phyloP scores from a whole-genome alignment of 139 green algal genomes.

The Ettlia oleoabundans region DNA sequence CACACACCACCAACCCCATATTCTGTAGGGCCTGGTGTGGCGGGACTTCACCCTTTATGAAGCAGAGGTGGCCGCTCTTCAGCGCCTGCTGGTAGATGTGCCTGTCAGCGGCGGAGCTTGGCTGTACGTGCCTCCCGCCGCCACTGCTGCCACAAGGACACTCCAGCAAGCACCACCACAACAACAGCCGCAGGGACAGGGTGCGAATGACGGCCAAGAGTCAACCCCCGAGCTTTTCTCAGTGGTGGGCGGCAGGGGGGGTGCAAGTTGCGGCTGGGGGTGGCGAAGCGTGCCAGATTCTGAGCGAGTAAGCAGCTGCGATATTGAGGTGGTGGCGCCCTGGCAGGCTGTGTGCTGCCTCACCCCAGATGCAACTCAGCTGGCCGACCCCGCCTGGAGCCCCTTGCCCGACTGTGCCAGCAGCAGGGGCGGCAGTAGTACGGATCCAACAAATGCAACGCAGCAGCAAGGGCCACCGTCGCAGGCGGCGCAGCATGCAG shows the following conservation, averaged over 20 bases:
- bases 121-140: constrained; percentile 50
- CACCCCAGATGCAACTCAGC: constrained; percentile 77
- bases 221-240: too few relatives aligned
- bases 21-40: constrained; percentile 40
- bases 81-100: constrained; percentile 74
- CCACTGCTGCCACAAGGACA: neutral
- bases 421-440: neutral
- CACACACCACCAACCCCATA: too few relatives aligned
- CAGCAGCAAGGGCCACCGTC: neutral
- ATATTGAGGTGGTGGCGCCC: constrained; percentile 59
- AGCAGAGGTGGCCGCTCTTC: constrained; percentile 60
- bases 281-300: neutral
- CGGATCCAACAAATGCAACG: neutral
- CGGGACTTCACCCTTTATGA: constrained; percentile 53
- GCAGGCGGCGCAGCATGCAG: neutral
- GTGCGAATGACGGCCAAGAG: too few relatives aligned
- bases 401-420: constrained; percentile 17
- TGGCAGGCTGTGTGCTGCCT: constrained; percentile 60
- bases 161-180: neutral
- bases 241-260: too few relatives aligned
- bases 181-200: too few relatives aligned
- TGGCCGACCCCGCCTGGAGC: constrained; percentile 64
- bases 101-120: constrained; percentile 67
- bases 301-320: constrained; percentile 33
- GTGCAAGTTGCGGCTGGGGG: too few relatives aligned